phyloP scores from a whole-genome alignment of 345 rosid species.

The Streptanthus diversifolius region DNA sequence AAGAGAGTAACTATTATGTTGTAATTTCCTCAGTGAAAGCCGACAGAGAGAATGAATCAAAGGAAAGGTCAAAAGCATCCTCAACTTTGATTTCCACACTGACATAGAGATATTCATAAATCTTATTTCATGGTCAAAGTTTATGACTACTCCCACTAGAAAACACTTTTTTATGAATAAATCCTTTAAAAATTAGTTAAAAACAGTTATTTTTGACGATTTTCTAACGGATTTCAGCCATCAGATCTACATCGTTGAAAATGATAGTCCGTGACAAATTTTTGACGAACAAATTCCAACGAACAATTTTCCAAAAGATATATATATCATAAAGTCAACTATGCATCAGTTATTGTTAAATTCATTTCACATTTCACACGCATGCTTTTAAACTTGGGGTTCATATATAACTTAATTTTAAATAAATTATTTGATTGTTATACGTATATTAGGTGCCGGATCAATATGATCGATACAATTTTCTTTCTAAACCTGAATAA shows the following conservation, averaged over 20 bases:
- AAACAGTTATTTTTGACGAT: too few relatives aligned
- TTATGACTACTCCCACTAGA: conserved; percentile 18
- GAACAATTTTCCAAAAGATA: too few relatives aligned
- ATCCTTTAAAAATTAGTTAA: too few relatives aligned
- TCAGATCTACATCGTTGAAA: too few relatives aligned
- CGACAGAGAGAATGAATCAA: background rate
- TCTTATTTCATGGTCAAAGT: conserved; percentile 11
- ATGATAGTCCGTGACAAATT: too few relatives aligned
- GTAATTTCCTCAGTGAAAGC: background rate
- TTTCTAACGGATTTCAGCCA: too few relatives aligned
- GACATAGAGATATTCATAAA: conserved; percentile 1
- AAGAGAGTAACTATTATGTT: background rate
- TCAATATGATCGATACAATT: background rate
- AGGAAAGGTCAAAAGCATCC: background rate
- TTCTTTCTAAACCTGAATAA: background rate
- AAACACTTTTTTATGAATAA: too few relatives aligned
- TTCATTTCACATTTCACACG: conserved; percentile 17
- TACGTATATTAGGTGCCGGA: background rate
- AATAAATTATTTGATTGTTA: background rate
- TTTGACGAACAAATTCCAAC: too few relatives aligned
- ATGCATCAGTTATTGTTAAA: background rate
- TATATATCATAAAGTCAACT: conserved; percentile 21
- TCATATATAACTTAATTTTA: background rate
- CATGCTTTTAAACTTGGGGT: conserved; percentile 1
- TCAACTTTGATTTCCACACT: background rate